These are phyloP conservation scores for Neocucurbitaria cava DNA, from an alignment of 2,329 filamentous ascomycete genomes.

Conservation along the genomic window DNA sequence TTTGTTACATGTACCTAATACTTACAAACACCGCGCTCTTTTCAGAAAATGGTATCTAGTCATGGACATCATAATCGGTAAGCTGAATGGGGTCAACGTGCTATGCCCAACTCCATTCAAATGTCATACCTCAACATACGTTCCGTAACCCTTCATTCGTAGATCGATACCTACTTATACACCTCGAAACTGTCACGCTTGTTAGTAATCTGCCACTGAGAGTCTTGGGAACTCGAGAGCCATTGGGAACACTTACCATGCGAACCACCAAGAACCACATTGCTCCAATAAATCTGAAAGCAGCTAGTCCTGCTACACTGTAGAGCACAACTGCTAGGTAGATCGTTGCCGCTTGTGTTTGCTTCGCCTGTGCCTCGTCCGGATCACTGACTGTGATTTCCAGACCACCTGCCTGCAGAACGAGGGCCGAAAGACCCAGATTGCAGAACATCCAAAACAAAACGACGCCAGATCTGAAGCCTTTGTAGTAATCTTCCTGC, in stretches of 20 bases:
- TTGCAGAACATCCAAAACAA: slow-evolving; percentile 97
- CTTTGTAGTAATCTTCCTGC: slow-evolving; percentile 98
- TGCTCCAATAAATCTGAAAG: slow-evolving; percentile 86
- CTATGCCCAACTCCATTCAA: slow-evolving; percentile 5
- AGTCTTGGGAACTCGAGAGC: not conserved
- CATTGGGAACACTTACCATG: slow-evolving; percentile 43
- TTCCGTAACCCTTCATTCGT: not conserved
- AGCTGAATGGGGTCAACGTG: slow-evolving; percentile 3
- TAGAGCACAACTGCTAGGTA: slow-evolving; percentile 90
- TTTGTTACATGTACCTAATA: slow-evolving; percentile 9
- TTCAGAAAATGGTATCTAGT: slow-evolving; percentile 27
- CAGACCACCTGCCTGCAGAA: slow-evolving; percentile 84
- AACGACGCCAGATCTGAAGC: slow-evolving; percentile 90
- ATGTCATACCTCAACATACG: slow-evolving; percentile 8
- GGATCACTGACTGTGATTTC: slow-evolving; percentile 57
- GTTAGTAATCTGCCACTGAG: slow-evolving; percentile 32
- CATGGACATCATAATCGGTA: slow-evolving; percentile 12
- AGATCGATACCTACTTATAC: slow-evolving; percentile 39
- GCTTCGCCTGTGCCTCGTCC: slow-evolving; percentile 53
- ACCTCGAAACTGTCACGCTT: slow-evolving; percentile 56
- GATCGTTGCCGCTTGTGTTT: slow-evolving; percentile 70
- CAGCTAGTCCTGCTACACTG: slow-evolving; percentile 83
- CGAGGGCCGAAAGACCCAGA: slow-evolving; percentile 83
- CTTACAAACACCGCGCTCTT: slow-evolving; percentile 4
- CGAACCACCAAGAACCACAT: slow-evolving; percentile 83